Evolutionary conservation across 768 basidiomycete species (phyloP).

Genomic region (Trichaptum fuscoviolaceum): DNA sequence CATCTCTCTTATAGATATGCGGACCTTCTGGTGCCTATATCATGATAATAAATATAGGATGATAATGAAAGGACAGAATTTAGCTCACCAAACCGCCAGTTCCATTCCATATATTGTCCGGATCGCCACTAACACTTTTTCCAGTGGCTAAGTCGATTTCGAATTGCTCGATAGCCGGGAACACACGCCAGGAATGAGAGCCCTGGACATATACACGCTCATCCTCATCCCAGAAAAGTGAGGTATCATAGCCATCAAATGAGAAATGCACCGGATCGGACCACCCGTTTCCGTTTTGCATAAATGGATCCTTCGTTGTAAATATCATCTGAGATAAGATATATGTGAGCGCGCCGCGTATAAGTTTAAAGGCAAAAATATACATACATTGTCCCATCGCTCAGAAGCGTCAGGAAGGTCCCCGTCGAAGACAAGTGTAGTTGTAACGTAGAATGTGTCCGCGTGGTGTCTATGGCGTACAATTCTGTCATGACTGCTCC

Average conservation of each 20-base stretch:
- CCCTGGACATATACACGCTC: constrained; percentile 27
- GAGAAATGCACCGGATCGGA: constrained; percentile 27
- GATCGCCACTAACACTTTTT: constrained; percentile 13
- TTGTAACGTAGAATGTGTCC: constrained; percentile 18
- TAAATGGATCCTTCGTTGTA: constrained; percentile 10
- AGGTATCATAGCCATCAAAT: constrained; percentile 30
- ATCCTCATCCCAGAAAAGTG: constrained; percentile 29
- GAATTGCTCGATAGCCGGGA: constrained; percentile 22
- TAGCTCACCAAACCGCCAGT: constrained; percentile 15
- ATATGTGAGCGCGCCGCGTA: background rate
- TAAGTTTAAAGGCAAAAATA: background rate
- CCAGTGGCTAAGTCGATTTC: constrained; percentile 22
- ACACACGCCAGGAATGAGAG: constrained; percentile 19
- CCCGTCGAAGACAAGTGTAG: constrained; percentile 17
- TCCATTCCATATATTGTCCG: constrained; percentile 12
- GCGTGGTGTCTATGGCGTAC: constrained; percentile 9
- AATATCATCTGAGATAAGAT: constrained; percentile 12
- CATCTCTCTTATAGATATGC: constrained; percentile 21
- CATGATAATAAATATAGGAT: background rate
- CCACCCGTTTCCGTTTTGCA: constrained; percentile 18
- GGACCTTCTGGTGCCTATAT: constrained; percentile 22
- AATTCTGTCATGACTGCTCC: no score
- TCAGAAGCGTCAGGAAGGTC: constrained; percentile 11
- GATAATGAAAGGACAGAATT: background rate
- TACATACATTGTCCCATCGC: constrained; percentile 20